Conservation (phyloP, 2,329 filamentous ascomycete genomes). For the Diplodia intermedia region DNA sequence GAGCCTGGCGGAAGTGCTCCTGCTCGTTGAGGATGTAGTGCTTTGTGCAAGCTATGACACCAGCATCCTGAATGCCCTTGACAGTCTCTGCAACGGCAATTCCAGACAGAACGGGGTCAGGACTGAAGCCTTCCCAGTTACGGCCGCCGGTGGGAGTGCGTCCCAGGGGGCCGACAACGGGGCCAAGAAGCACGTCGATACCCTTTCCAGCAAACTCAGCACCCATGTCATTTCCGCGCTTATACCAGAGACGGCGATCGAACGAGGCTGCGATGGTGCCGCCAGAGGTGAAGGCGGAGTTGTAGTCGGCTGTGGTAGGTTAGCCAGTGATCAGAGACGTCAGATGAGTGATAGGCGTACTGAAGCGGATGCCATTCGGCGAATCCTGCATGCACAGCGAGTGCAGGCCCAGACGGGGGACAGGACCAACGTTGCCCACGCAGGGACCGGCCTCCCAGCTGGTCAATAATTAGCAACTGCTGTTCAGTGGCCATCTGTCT, state of each 20-base stretch:
- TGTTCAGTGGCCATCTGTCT: no score
- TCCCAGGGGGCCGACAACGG: constrained; percentile 76
- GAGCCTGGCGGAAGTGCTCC: constrained; percentile 70
- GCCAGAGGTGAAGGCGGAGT: constrained; percentile 80
- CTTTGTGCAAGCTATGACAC: constrained; percentile 78
- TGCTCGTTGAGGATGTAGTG: constrained; percentile 78
- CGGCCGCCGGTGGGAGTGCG: constrained; percentile 71
- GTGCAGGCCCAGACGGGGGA: constrained; percentile 73
- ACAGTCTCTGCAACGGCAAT: constrained; percentile 75
- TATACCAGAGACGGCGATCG: constrained; percentile 73
- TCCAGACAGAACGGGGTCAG: constrained; percentile 78
- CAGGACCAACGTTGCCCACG: constrained; percentile 75
- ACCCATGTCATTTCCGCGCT: constrained; percentile 75
- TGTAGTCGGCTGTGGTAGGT: constrained; percentile 68
- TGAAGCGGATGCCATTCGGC: constrained; percentile 77
- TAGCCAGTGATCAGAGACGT: background rate
- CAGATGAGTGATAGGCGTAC: constrained; percentile 45
- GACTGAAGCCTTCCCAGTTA: constrained; percentile 75
- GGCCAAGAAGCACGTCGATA: constrained; percentile 76
- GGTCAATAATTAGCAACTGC: constrained; percentile 34
- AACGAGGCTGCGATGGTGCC: constrained; percentile 84
- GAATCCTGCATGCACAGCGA: constrained; percentile 87
- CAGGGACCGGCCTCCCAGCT: constrained; percentile 75
- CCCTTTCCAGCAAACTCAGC: constrained; percentile 77
- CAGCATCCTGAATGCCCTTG: constrained; percentile 79